These are phyloP conservation scores for Russula foetens DNA, from an alignment of 768 basidiomycete genomes.

Conservation along the genomic window DNA sequence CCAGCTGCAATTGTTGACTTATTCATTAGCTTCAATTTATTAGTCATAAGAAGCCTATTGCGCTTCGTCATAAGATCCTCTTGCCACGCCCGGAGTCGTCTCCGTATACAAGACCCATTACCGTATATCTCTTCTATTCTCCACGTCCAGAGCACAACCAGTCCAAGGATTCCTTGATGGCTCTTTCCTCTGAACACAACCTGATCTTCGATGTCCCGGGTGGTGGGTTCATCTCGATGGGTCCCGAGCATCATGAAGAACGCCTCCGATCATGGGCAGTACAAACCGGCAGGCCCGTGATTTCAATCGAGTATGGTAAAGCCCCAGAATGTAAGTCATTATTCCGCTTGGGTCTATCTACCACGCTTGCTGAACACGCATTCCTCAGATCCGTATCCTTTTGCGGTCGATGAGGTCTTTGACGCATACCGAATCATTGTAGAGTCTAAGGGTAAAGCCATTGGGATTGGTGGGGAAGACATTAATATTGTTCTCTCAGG, in stretches of 20 bases:
- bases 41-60: slow-evolving; percentile 50
- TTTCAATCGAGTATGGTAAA: slow-evolving; percentile 92
- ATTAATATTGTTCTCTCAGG: slow-evolving; percentile 77
- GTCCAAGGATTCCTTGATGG: slow-evolving; percentile 37
- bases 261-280: slow-evolving; percentile 81
- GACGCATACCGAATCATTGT: slow-evolving; percentile 80
- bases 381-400: slow-evolving; percentile 85
- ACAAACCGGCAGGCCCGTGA: slow-evolving; percentile 65
- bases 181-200: slow-evolving; percentile 33
- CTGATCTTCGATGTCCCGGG: slow-evolving; percentile 91
- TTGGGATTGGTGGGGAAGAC: slow-evolving; percentile 84
- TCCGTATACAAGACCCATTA: slow-evolving; percentile 73
- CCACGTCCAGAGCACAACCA: slow-evolving; percentile 52
- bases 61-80: slow-evolving; percentile 65
- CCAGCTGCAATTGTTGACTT: slow-evolving; percentile 14
- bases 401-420: slow-evolving; percentile 91
- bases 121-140: slow-evolving; percentile 75
- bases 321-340: slow-evolving; percentile 78
- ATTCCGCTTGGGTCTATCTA: background rate
- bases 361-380: background rate
- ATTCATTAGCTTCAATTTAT: slow-evolving; percentile 55
- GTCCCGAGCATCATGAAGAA: slow-evolving; percentile 94
- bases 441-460: slow-evolving; percentile 66
- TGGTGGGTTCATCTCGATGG: slow-evolving; percentile 96
- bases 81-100: slow-evolving; percentile 75